Conservation (phyloP, 2,329 filamentous ascomycete genomes). For the Ophiostoma sp. region DNA sequence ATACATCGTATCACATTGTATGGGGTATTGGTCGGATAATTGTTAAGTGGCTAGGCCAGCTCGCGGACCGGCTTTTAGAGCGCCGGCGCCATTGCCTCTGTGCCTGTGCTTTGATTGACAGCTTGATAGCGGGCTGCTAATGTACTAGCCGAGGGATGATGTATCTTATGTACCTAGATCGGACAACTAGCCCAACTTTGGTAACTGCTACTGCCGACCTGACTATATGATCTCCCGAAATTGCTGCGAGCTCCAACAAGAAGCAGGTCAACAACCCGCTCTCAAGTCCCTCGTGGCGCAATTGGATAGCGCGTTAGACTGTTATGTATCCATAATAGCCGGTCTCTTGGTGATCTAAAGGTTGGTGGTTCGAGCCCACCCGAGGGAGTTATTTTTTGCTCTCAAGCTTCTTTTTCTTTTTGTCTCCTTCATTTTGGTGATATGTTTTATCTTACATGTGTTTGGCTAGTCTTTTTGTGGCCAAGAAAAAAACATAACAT, state of each 20-base stretch:
- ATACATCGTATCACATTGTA: neutral
- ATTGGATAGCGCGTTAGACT: conserved; percentile 25
- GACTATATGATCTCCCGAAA: neutral
- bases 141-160: neutral
- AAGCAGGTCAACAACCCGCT: neutral
- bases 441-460: neutral
- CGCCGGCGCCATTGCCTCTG: too few species aligned
- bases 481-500: neutral
- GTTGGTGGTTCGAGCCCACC: conserved; percentile 17
- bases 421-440: neutral
- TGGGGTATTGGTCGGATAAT: neutral
- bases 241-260: conserved; percentile 8
- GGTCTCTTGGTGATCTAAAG: conserved; percentile 22
- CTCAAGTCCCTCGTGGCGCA: conserved; percentile 22
- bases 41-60: neutral
- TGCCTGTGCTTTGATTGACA: neutral
- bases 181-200: neutral
- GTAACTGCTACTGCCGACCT: neutral
- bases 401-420: neutral
- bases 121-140: neutral
- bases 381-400: conserved; percentile 18
- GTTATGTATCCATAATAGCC: conserved; percentile 17
- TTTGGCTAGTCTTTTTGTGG: neutral
- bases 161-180: neutral
- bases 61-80: neutral